Conservation (phyloP, 139 green algal genomes). For the Chlamydomonas schloesseri region DNA sequence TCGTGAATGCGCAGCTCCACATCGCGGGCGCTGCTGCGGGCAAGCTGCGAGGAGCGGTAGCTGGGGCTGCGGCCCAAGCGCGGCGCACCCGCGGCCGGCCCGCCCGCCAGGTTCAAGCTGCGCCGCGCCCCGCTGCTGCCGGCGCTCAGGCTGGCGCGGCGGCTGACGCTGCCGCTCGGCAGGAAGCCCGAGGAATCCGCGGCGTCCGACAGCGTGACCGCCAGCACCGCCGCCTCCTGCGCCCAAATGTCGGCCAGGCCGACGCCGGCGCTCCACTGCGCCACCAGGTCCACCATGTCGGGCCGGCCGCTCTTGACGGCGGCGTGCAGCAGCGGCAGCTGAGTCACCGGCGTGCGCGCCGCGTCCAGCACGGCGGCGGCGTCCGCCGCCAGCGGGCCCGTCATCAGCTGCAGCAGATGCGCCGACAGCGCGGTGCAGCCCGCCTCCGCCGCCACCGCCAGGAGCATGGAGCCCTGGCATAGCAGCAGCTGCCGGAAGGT, state of each 20-base stretch:
- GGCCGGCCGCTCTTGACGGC: conserved; percentile 6
- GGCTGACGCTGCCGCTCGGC: neutral
- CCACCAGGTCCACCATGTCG: conserved; percentile 28
- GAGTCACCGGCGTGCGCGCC: conserved; percentile 7
- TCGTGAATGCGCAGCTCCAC: neutral
- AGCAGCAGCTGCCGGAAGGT: conserved; percentile 9
- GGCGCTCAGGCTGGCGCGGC: no score
- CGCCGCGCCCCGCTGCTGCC: no score
- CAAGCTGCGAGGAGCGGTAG: no score
- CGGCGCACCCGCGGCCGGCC: no score
- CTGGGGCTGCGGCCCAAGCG: no score
- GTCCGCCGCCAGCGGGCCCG: neutral
- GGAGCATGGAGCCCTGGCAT: conserved; percentile 13
- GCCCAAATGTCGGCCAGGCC: conserved; percentile 1
- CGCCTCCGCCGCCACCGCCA: conserved; percentile 33
- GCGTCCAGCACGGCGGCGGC: neutral
- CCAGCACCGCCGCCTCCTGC: neutral
- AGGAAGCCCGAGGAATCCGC: no score
- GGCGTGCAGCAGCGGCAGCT: conserved; percentile 40
- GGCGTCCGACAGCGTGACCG: neutral
- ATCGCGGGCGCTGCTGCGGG: no score
- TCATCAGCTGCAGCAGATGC: neutral
- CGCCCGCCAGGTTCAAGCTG: no score
- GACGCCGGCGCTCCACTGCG: neutral
- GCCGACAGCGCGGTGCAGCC: neutral